Conservation (phyloP, 192 early-diverging fungal species). For the Gaertneriomyces sp. region DNA sequence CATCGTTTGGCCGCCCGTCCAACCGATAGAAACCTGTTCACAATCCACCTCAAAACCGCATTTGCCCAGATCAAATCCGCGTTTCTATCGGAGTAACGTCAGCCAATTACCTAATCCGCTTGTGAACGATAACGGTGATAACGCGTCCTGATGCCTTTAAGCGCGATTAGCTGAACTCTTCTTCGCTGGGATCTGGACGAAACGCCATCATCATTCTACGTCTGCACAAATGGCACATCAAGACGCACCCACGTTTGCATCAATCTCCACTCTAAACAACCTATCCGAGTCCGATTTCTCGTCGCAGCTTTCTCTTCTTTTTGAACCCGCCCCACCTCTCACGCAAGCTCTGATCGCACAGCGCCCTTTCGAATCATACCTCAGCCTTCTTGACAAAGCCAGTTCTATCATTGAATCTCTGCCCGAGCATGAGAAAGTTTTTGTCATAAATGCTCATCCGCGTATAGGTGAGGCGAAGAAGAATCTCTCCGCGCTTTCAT, state of each 20-base stretch:
- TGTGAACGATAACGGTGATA: no score
- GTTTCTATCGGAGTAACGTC: no score
- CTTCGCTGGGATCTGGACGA: no score
- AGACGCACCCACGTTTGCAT: slow-evolving; percentile 15
- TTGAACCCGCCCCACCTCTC: slow-evolving; percentile 83
- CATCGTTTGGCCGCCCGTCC: no score
- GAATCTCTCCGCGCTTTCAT: slow-evolving; percentile 33
- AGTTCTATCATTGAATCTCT: slow-evolving; percentile 34
- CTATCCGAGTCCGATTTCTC: slow-evolving; percentile 18
- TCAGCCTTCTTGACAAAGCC: slow-evolving; percentile 59
- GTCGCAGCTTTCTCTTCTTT: slow-evolving; percentile 60
- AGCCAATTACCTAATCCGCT: no score
- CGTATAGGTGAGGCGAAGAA: slow-evolving; percentile 61
- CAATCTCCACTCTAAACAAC: slow-evolving; percentile 32
- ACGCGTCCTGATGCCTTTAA: no score
- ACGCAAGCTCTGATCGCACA: slow-evolving; percentile 61
- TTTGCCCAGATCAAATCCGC: no score
- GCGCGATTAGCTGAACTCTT: no score
- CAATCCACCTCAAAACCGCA: no score
- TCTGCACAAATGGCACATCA: no score
- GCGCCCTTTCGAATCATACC: slow-evolving; percentile 71
- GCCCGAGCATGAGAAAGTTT: slow-evolving; percentile 62
- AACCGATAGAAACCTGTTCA: no score
- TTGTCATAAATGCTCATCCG: slow-evolving; percentile 86
- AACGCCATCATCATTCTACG: no score